phyloP scores from a whole-genome alignment of 805 yeast species.

The Zygotorulaspora chibaensis region DNA sequence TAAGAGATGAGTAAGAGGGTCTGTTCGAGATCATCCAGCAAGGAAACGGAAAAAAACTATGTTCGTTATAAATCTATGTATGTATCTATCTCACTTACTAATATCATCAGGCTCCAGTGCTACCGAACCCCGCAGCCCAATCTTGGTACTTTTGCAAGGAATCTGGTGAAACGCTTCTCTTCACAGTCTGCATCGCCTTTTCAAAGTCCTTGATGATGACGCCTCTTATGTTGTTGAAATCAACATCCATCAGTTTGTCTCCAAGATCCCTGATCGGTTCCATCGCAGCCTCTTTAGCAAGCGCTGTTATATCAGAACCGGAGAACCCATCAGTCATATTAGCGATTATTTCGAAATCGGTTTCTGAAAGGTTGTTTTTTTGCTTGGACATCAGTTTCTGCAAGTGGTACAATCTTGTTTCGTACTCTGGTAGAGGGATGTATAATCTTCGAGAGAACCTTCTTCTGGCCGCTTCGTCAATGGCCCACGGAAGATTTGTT shows the following conservation, averaged over 20 bases:
- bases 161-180: slow-evolving; percentile 84
- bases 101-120: slow-evolving; percentile 68
- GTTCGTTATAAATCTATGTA: neutral
- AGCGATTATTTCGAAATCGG: slow-evolving; percentile 59
- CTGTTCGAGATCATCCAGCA: too few species aligned
- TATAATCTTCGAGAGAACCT: slow-evolving; percentile 89
- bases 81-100: neutral
- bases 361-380: slow-evolving; percentile 56
- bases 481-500: slow-evolving; percentile 94
- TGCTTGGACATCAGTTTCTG: slow-evolving; percentile 66
- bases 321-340: slow-evolving; percentile 77
- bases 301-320: slow-evolving; percentile 90
- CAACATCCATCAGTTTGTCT: slow-evolving; percentile 64
- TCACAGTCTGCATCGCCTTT: slow-evolving; percentile 67
- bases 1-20: too few species aligned
- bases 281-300: slow-evolving; percentile 98
- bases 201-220: slow-evolving; percentile 71
- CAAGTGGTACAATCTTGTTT: slow-evolving; percentile 73
- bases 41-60: neutral
- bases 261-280: slow-evolving; percentile 91
- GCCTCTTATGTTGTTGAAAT: slow-evolving; percentile 77
- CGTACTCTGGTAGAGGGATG: slow-evolving; percentile 88
- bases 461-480: slow-evolving; percentile 95
- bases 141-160: slow-evolving; percentile 76
- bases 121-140: slow-evolving; percentile 87